A percentile compares a stretch with the other conserved stretches of the same genome.
phyloP scores from a whole-genome alignment of 2,329 filamentous ascomycete genomes.

The Chalaropsis thielavioides region DNA sequence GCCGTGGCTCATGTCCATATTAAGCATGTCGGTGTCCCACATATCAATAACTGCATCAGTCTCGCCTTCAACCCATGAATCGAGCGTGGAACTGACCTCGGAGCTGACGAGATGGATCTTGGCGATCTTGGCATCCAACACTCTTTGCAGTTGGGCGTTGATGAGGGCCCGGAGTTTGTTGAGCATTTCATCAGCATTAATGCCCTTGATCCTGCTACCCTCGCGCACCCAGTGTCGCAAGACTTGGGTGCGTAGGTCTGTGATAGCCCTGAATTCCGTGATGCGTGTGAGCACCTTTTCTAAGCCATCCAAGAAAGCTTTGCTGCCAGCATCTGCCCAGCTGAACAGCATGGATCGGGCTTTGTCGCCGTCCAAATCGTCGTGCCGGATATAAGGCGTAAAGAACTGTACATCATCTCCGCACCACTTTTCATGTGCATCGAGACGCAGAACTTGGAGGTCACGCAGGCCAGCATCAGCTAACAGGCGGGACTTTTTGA shows the following conservation, averaged over 20 bases:
- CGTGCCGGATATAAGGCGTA: conserved; percentile 73
- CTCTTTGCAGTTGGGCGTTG: conserved; percentile 49
- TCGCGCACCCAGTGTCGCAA: conserved; percentile 64
- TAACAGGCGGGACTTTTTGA: conserved; percentile 59
- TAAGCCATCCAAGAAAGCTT: conserved; percentile 47
- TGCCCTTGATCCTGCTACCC: conserved; percentile 46
- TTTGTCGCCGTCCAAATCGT: conserved; percentile 51
- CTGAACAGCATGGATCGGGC: conserved; percentile 44
- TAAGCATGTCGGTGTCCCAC: conserved; percentile 48
- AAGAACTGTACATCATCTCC: conserved; percentile 71
- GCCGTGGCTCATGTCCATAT: conserved; percentile 50
- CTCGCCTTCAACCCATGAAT: conserved; percentile 41
- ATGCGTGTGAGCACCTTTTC: conserved; percentile 43
- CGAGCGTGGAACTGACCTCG: conserved; percentile 47
- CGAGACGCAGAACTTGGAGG: conserved; percentile 58
- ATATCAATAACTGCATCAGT: conserved; percentile 40
- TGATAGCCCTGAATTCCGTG: conserved; percentile 52
- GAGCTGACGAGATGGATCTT: conserved; percentile 51
- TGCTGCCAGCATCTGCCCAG: conserved; percentile 50
- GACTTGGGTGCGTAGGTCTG: conserved; percentile 53
- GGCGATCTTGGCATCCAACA: conserved; percentile 48
- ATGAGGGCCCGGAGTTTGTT: conserved; percentile 53
- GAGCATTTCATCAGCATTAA: conserved; percentile 54
- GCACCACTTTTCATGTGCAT: conserved; percentile 67
- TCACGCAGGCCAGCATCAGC: conserved; percentile 52